Base-by-base conservation (phyloP, 164 flowering plant genomes). In the Amborella trichopoda region DNA sequence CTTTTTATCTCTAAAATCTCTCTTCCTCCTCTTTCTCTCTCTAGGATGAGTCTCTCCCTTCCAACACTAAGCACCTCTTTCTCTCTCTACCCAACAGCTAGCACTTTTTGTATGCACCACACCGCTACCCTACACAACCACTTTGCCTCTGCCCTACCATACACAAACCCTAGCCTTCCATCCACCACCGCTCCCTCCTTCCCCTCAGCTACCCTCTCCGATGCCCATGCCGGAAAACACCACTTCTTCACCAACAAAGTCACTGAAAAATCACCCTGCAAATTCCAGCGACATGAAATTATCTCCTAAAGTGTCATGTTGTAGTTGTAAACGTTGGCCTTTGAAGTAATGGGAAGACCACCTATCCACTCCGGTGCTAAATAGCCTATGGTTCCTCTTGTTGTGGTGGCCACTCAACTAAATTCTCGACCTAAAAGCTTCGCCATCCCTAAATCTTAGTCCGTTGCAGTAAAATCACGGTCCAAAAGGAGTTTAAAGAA, bases 291-390 rank as follows among this genome's bases (percentile, higher is more conserved):
- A 22, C 96, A 94, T 0, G 83, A 75, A 6, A 87, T 66, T 13
- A 83, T 45, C 61, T 87, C 96, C 53, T 81, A 46, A 61, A 83
- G 55, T 17, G 91, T 83, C 96, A 87, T 87, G 9, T 94, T 94
- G 41, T 73, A 87, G 61, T 90, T 83, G 46, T 83, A 87, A 1
- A 87, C 96, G 54, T 83, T 94, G 1, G 90, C 94, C 54, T 87
- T 87, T 1, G 83, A 49, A 5, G 91, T 83, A 32, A 87, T 87
- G n/a, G 81, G 79, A 27, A 76, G 72, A 3, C 94, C 94, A 0
- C 94, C 81, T 13, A 87, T 75, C 96, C 96, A 87, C 58, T 87
- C 96, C 0, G 94, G 96, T 0, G 96, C 96, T 11, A 87, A 85
- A 45, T 87, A 87, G 13, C 96, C 96, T 90, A 81, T 65, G 0